phyloP scores from a whole-genome alignment of 345 rosid genomes.

The Euclidium syriacum region DNA sequence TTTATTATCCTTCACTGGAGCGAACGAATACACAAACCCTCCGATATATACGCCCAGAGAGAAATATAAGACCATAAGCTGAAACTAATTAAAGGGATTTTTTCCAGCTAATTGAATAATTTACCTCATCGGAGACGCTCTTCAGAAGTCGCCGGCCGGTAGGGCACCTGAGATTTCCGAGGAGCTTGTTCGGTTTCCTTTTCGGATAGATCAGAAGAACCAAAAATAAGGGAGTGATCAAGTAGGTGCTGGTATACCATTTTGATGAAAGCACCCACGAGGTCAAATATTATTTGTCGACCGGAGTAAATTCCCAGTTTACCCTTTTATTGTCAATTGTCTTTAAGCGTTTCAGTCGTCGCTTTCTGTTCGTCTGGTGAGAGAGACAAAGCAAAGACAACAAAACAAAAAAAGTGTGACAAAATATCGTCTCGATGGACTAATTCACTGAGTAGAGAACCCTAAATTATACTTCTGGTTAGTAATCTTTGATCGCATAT shows the following conservation, averaged over 20 bases:
- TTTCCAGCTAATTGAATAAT: background rate
- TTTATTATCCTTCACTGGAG: background rate
- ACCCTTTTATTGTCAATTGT: background rate
- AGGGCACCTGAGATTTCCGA: background rate
- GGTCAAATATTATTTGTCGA: no score
- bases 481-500: background rate
- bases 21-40: background rate
- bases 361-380: background rate
- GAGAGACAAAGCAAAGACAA: no score
- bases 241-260: background rate
- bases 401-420: background rate
- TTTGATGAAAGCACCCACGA: no score
- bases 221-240: background rate
- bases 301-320: background rate
- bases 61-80: background rate
- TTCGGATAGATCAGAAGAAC: background rate
- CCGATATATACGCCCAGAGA: no score
- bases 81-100: background rate
- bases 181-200: background rate
- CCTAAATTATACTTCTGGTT: conserved; percentile 13
- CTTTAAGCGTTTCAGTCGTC: background rate
- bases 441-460: conserved; percentile 7
- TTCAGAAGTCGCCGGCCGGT: background rate
- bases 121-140: conserved; percentile 10
- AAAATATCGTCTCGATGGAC: background rate